Conservation (phyloP, 2,329 filamentous ascomycete genomes). For the Apiospora sp. region DNA sequence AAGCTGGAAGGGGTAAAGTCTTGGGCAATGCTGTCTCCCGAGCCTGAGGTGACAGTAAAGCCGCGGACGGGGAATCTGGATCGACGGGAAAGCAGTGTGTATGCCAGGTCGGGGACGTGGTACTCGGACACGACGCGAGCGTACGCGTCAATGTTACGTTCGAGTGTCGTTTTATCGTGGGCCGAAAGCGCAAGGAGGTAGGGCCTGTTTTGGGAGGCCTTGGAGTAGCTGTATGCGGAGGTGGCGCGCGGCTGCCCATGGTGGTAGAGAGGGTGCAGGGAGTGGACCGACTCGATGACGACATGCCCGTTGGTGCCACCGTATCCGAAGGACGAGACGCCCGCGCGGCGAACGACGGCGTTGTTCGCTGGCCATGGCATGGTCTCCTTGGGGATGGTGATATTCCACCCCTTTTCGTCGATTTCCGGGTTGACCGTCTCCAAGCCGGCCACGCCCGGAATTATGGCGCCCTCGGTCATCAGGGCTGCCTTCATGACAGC, state of each 20-base stretch:
- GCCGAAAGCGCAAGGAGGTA: not conserved
- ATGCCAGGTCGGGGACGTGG: constrained; percentile 31
- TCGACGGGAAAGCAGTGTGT: constrained; percentile 29
- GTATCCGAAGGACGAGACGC: constrained; percentile 26
- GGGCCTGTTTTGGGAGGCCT: not conserved
- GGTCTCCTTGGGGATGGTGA: constrained; percentile 19
- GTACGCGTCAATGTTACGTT: constrained; percentile 34
- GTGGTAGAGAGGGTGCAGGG: constrained; percentile 9
- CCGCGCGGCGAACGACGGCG: not conserved
- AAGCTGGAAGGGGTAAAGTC: constrained; percentile 33
- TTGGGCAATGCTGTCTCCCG: not conserved
- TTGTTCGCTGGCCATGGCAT: constrained; percentile 13
- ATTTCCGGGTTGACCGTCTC: constrained; percentile 25
- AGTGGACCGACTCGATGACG: constrained; percentile 26
- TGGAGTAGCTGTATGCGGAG: constrained; percentile 15
- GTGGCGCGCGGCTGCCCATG: constrained; percentile 19
- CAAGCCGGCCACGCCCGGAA: constrained; percentile 5
- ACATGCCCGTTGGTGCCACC: constrained; percentile 30
- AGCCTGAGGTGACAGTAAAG: too few relatives aligned
- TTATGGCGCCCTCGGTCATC: constrained; percentile 1
- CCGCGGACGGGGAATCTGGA: not conserved
- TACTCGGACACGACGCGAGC: constrained; percentile 32
- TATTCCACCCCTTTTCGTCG: constrained; percentile 25
- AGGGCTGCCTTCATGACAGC: constrained; percentile 8
- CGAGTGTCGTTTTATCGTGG: constrained; percentile 24